Percentiles rank a stretch among this genome's conserved stretches.
Conservation (phyloP, 2,329 filamentous ascomycete species). For the Cercospora sojina region DNA sequence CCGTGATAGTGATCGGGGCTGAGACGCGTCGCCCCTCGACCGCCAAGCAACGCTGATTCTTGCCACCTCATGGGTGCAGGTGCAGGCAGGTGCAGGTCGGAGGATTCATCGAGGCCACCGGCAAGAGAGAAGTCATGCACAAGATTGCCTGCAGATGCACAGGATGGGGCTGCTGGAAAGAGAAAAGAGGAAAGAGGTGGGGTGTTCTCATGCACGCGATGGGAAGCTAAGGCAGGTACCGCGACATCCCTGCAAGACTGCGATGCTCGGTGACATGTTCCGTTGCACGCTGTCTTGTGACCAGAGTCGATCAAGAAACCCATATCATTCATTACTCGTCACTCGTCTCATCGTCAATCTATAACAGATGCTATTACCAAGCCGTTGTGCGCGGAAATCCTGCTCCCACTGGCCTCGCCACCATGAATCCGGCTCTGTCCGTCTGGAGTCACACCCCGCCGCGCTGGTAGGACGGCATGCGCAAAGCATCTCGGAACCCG, state of each 20-base stretch:
- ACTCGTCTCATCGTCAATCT: conserved; percentile 3
- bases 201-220: not conserved
- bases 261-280: not conserved
- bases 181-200: not conserved
- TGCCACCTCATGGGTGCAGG: conserved; percentile 12
- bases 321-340: not conserved
- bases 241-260: not conserved
- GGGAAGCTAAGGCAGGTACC: conserved; percentile 11
- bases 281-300: not conserved
- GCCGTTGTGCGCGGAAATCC: not conserved
- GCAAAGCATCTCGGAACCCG: not conserved
- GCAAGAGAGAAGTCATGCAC: not conserved
- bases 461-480: not conserved
- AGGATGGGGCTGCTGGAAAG: not conserved
- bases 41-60: conserved; percentile 19
- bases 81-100: not conserved
- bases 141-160: not conserved
- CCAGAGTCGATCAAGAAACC: not conserved
- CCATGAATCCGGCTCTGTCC: not conserved
- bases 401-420: not conserved
- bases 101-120: not conserved
- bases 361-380: not conserved
- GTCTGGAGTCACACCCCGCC: not conserved
- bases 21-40: conserved; percentile 2
- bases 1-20: conserved; percentile 10